Percentiles rank a stretch among this genome's conserved stretches.
phyloP scores from a whole-genome alignment of 2,329 filamentous ascomycete species.

The Pseudogymnoascus sp. region DNA sequence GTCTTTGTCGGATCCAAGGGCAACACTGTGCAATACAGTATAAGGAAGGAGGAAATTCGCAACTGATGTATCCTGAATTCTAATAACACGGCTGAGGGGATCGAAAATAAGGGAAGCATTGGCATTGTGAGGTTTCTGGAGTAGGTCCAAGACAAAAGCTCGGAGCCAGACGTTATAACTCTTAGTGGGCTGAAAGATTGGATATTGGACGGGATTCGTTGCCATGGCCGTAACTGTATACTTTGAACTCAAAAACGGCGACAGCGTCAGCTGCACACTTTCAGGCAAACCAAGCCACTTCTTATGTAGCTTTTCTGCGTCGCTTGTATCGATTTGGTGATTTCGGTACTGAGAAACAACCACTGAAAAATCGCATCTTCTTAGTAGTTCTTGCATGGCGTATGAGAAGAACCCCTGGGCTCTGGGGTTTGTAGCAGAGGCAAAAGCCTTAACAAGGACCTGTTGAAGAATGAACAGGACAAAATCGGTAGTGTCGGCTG shows the following conservation, averaged over 20 bases:
- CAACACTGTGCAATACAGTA: slow-evolving; percentile 71
- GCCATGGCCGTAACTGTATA: slow-evolving; percentile 64
- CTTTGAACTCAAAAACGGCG: slow-evolving; percentile 77
- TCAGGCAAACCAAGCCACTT: slow-evolving; percentile 76
- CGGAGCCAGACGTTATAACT: slow-evolving; percentile 77
- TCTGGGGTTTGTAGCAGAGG: slow-evolving; percentile 79
- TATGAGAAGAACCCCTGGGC: slow-evolving; percentile 89
- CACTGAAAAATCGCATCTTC: slow-evolving; percentile 60
- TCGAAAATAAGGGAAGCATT: slow-evolving; percentile 73
- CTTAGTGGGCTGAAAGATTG: slow-evolving; percentile 58
- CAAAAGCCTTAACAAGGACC: slow-evolving; percentile 82
- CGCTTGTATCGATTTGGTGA: slow-evolving; percentile 35
- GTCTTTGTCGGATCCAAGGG: slow-evolving; percentile 59
- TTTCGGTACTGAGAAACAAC: slow-evolving; percentile 23
- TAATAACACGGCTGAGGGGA: slow-evolving; percentile 72
- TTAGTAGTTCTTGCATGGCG: slow-evolving; percentile 85
- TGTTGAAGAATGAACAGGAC: slow-evolving; percentile 77
- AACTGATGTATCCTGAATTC: slow-evolving; percentile 77
- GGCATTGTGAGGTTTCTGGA: slow-evolving; percentile 66
- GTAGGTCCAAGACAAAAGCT: slow-evolving; percentile 69
- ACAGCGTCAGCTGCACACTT: slow-evolving; percentile 69
- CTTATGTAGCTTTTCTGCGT: slow-evolving; percentile 53
- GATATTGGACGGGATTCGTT: slow-evolving; percentile 50
- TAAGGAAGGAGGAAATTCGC: slow-evolving; percentile 86
- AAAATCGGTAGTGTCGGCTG: slow-evolving; percentile 76